Base-by-base conservation (phyloP, 208 protist species). In the Herpetomonas samuelpessoai region DNA sequence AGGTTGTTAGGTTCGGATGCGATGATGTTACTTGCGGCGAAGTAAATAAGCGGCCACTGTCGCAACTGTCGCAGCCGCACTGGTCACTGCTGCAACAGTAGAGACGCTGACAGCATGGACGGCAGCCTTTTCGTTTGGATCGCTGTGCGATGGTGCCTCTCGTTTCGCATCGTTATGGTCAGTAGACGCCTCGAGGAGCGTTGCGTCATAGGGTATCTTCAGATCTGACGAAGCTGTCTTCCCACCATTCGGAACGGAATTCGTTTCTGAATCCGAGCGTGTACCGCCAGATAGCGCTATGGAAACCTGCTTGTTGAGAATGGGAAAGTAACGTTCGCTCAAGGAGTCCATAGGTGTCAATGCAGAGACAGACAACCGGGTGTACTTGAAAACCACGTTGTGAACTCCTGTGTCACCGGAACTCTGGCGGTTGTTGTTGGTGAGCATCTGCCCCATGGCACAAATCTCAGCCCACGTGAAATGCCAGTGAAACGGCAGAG, bases 381-480 rank as follows among this genome's bases (percentile, higher is more conserved):
- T 59, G 31, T 27, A 63, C 62, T 82, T 82, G 52, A 82, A 67
- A 22, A 71, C 49, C 22, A 68, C 53, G 30, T 30, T 25, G 21
- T 18, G 22, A n/a, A n/a, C n/a, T n/a, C n/a, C n/a, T n/a, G n/a
- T n/a, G n/a, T n/a, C n/a, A n/a, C n/a, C n/a, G n/a, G n/a, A n/a
- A n/a, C n/a, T n/a, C n/a, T n/a, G n/a, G n/a, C n/a, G n/a, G n/a
- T n/a, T n/a, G n/a, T n/a, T 19, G 26, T 6, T 39, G 22, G 54
- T n/a, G 16, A 47, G 53, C 55, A 66, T 26, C 47, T 82, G 75
- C n/a, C 75, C 75, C 2, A 82, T 27, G 19, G 76, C 57, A 55
- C 76, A 82, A 18, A 78, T 35, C 28, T 82, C 70, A 4, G 50
- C 76, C 70, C 76, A 82, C 10, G 66, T 71, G 29, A 82, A 62